phyloP scores from a whole-genome alignment of 257 asterid genomes.

The Fraxinus excelsior region DNA sequence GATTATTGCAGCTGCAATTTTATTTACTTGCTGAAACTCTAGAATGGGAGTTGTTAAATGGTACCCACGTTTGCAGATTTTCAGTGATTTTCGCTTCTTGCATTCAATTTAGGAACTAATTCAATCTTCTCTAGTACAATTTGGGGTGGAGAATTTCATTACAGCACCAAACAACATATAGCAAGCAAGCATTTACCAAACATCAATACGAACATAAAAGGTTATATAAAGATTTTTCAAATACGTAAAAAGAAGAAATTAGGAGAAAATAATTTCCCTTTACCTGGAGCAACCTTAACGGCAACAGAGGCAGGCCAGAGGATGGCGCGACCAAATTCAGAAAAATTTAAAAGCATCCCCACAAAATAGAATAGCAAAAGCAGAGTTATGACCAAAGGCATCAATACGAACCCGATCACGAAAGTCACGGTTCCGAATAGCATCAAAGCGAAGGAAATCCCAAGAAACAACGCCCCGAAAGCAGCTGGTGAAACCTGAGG shows the following conservation, averaged over 20 bases:
- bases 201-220: background rate
- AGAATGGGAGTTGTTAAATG: background rate
- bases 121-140: no score
- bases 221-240: no score
- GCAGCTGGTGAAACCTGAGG: constrained; percentile 72
- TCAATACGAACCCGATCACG: constrained; percentile 79
- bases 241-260: background rate
- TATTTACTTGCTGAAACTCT: background rate
- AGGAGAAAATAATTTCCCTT: background rate
- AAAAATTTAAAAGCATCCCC: constrained; percentile 71
- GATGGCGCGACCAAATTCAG: constrained; percentile 73
- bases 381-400: constrained; percentile 92
- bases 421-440: constrained; percentile 85
- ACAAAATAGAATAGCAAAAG: constrained; percentile 64
- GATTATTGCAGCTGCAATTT: background rate
- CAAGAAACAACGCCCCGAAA: constrained; percentile 69
- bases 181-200: background rate
- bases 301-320: background rate
- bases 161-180: background rate
- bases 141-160: background rate
- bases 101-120: background rate
- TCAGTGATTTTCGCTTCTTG: no score
- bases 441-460: constrained; percentile 73
- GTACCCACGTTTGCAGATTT: background rate
- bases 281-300: background rate